These are phyloP conservation scores for Cryomyces minteri DNA, from an alignment of 495 filamentous ascomycete genomes.

Conservation along the genomic window DNA sequence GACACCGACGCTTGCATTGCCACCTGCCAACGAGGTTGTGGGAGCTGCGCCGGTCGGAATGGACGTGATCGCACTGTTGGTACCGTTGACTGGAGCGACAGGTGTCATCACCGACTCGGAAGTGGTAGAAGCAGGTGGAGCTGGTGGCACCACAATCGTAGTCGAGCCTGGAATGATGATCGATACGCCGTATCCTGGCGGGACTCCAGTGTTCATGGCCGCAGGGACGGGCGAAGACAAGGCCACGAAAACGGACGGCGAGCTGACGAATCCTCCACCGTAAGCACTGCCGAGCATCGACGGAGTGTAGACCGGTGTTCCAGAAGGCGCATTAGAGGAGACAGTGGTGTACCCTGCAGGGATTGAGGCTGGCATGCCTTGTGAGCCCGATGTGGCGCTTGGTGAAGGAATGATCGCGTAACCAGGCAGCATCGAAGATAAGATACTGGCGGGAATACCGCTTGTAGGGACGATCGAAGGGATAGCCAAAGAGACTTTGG, in stretches of 20 bases:
- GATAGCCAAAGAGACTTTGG: no score
- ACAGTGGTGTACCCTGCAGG: background rate
- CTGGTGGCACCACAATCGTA: background rate
- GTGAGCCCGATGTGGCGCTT: no score
- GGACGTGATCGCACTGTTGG: background rate
- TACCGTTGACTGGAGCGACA: background rate
- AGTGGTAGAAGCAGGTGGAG: background rate
- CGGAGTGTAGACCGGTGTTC: constrained; percentile 10
- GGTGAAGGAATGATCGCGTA: no score
- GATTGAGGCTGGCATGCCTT: background rate
- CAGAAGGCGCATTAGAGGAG: constrained; percentile 1
- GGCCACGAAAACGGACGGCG: constrained; percentile 10
- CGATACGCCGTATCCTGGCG: constrained; percentile 11
- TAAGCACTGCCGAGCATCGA: constrained; percentile 12
- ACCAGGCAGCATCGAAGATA: no score
- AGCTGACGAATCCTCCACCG: constrained; percentile 11
- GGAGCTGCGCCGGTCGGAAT: background rate
- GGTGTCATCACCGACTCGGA: background rate
- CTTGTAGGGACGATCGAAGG: no score
- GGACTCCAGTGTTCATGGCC: constrained; percentile 2
- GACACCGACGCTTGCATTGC: background rate
- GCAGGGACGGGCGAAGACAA: constrained; percentile 4
- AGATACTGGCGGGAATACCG: no score
- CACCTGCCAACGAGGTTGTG: background rate
- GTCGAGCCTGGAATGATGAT: background rate